Evolutionary conservation across 805 yeast species (phyloP).

Genomic region (Saitoella complicata): DNA sequence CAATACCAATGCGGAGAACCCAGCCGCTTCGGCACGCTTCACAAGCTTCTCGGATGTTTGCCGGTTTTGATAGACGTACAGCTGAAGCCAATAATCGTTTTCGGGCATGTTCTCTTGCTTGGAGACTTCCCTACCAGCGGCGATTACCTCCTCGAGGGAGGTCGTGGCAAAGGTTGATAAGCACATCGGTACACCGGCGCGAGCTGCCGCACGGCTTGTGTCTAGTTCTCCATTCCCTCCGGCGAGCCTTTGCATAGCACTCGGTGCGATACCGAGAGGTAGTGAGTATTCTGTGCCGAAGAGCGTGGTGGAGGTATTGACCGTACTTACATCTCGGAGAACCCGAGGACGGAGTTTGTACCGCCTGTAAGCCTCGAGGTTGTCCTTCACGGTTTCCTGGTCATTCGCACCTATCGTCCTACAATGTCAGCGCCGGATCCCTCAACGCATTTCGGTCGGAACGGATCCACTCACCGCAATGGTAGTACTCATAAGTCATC

Average conservation of each 20-base stretch:
- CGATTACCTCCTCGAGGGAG: slow-evolving; percentile 13
- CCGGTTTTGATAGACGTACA: slow-evolving; percentile 15
- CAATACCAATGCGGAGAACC: slow-evolving; percentile 31
- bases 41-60: slow-evolving; percentile 13
- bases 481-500: no score
- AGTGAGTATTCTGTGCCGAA: slow-evolving; percentile 14
- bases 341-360: slow-evolving; percentile 60
- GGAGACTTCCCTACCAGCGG: slow-evolving; percentile 6
- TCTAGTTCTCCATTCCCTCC: slow-evolving; percentile 19
- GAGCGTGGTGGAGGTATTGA: slow-evolving; percentile 36
- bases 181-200: slow-evolving; percentile 13
- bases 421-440: no score
- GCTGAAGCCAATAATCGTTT: slow-evolving; percentile 11
- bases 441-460: no score
- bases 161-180: slow-evolving; percentile 12
- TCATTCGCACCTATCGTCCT: slow-evolving; percentile 12
- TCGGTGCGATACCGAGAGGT: slow-evolving; percentile 20
- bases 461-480: no score
- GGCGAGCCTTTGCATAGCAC: slow-evolving; percentile 18
- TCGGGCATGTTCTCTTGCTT: background rate
- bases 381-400: slow-evolving; percentile 42
- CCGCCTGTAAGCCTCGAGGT: slow-evolving; percentile 58
- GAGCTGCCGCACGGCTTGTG: slow-evolving; percentile 17
- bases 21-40: slow-evolving; percentile 16
- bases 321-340: slow-evolving; percentile 46